A percentile compares a stretch with the other conserved stretches of the same genome.
Evolutionary conservation across 202 grass and related monocot genomes (phyloP).

Genomic region (Carex arenaria): DNA sequence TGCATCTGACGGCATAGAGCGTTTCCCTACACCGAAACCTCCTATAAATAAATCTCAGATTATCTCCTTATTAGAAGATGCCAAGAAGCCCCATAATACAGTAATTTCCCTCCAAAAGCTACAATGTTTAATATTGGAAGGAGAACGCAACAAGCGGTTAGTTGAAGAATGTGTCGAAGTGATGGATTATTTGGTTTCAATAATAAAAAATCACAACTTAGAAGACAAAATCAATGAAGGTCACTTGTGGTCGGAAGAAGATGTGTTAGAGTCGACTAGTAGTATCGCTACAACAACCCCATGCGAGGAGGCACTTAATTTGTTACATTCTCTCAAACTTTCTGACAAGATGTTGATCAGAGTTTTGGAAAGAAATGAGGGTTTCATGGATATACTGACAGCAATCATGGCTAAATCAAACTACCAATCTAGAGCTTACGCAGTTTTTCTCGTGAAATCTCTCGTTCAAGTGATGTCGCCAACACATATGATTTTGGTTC

Average conservation of each 20-base stretch:
- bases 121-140: conserved; percentile 41
- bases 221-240: not conserved
- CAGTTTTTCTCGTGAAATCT: conserved; percentile 44
- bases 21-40: conserved; percentile 58
- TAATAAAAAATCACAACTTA: conserved; percentile 26
- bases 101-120: conserved; percentile 40
- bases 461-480: conserved; percentile 34
- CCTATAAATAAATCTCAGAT: conserved; percentile 43
- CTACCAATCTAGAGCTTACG: conserved; percentile 49
- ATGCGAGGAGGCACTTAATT: conserved; percentile 41
- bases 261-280: not conserved
- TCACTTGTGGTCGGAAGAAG: conserved; percentile 18
- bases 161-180: conserved; percentile 39
- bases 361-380: conserved; percentile 24
- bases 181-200: conserved; percentile 50
- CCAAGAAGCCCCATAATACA: conserved; percentile 3
- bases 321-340: conserved; percentile 59
- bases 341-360: conserved; percentile 32
- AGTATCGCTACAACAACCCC: conserved; percentile 5
- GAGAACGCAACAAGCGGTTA: conserved; percentile 68
- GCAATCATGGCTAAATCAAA: conserved; percentile 40
- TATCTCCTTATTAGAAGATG: conserved; percentile 30
- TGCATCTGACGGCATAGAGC: conserved; percentile 43
- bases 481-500: conserved; percentile 24
- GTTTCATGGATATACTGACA: conserved; percentile 35